phyloP scores from a whole-genome alignment of 2,329 filamentous ascomycete species.

The Epichloe gansuensis region DNA sequence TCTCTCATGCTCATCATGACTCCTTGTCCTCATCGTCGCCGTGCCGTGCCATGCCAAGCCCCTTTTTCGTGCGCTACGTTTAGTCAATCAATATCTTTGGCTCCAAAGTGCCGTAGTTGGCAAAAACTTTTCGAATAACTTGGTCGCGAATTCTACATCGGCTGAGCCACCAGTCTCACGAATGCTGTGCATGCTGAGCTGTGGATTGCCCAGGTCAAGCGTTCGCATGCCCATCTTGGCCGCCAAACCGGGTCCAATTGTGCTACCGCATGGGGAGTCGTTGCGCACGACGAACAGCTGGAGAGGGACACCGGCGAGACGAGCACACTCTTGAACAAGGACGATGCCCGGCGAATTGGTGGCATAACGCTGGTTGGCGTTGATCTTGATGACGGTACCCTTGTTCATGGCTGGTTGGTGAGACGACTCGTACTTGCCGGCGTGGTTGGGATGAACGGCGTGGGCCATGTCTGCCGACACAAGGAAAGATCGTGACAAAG shows the following conservation, averaged over 20 bases:
- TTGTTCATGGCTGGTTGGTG: slow-evolving; percentile 95
- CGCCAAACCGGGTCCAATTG: slow-evolving; percentile 93
- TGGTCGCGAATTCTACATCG: slow-evolving; percentile 77
- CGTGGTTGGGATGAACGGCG: slow-evolving; percentile 90
- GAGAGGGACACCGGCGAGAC: slow-evolving; percentile 63
- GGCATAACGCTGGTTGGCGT: slow-evolving; percentile 92
- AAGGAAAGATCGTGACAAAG: slow-evolving; percentile 79
- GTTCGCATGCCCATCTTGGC: slow-evolving; percentile 79
- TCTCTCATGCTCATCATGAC: too few relatives aligned
- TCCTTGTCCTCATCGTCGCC: too few relatives aligned
- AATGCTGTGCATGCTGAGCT: slow-evolving; percentile 95
- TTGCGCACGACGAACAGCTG: slow-evolving; percentile 96
- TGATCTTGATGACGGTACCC: slow-evolving; percentile 94
- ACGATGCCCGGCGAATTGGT: slow-evolving; percentile 95
- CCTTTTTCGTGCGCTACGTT: background rate
- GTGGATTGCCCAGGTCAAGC: slow-evolving; percentile 84
- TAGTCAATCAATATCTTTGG: slow-evolving; percentile 74
- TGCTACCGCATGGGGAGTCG: slow-evolving; percentile 87
- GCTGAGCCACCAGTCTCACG: slow-evolving; percentile 81
- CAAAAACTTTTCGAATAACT: slow-evolving; percentile 78
- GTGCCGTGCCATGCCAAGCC: background rate
- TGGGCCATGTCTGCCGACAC: slow-evolving; percentile 97
- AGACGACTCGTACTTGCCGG: slow-evolving; percentile 77
- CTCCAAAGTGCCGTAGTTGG: slow-evolving; percentile 72
- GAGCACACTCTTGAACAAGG: slow-evolving; percentile 77